A percentile compares a stretch with the other conserved stretches of the same genome.
Evolutionary conservation across 129 eudicot species (phyloP).

Genomic region (Arctium lappa): DNA sequence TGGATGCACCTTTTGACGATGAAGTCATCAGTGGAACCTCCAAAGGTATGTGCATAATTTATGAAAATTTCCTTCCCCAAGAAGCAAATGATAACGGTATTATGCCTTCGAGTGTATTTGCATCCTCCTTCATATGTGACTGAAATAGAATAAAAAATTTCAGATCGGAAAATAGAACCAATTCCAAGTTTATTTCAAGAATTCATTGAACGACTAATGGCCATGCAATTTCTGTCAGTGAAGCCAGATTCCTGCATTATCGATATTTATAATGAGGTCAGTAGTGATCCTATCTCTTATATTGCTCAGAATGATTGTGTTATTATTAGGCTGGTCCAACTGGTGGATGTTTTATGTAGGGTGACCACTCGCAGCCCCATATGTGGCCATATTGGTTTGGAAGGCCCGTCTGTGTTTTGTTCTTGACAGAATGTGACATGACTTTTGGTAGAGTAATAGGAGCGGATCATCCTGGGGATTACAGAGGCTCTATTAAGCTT

Average conservation of each 20-base stretch:
- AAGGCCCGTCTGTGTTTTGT: conserved; percentile 64
- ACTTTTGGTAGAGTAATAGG: conserved; percentile 53
- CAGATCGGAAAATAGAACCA: conserved; percentile 67
- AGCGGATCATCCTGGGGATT: conserved; percentile 58
- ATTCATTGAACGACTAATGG: conserved; percentile 47
- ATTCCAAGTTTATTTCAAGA: conserved; percentile 65
- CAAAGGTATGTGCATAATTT: conserved; percentile 44
- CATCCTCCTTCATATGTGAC: neutral
- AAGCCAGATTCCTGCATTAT: conserved; percentile 73
- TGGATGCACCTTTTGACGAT: conserved; percentile 49
- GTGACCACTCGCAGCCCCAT: conserved; percentile 75
- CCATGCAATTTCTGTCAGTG: conserved; percentile 48
- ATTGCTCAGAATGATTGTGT: neutral
- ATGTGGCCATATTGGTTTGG: conserved; percentile 71
- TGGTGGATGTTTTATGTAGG: conserved; percentile 36
- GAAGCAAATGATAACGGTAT: neutral
- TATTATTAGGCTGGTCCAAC: conserved; percentile 13
- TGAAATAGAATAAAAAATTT: conserved; percentile 6
- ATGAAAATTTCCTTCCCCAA: neutral
- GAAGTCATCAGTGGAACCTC: conserved; percentile 31
- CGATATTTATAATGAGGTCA: conserved; percentile 71
- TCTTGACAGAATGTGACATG: conserved; percentile 69
- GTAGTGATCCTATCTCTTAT: neutral
- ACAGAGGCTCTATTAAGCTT: conserved; percentile 60
- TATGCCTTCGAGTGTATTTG: neutral